These are phyloP conservation scores for Friedmanniomyces simplex DNA, from an alignment of 495 filamentous ascomycete genomes.

Conservation along the genomic window DNA sequence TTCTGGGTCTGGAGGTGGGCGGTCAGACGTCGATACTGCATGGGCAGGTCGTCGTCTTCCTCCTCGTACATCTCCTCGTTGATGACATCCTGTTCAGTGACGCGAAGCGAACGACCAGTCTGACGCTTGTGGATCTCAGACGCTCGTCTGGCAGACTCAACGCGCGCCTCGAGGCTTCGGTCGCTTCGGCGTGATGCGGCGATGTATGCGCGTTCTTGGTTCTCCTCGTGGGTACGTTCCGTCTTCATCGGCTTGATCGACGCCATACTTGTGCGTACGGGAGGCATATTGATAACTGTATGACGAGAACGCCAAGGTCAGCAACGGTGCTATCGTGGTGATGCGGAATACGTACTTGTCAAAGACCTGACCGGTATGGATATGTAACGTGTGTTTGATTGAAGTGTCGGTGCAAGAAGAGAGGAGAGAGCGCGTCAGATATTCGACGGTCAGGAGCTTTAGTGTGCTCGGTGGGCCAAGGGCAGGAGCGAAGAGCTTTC, in stretches of 20 bases:
- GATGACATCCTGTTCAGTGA: slow-evolving; percentile 79
- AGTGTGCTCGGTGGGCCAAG: no score
- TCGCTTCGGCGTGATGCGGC: slow-evolving; percentile 88
- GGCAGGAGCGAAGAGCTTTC: no score
- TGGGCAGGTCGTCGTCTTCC: slow-evolving; percentile 58
- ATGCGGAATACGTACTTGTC: neutral
- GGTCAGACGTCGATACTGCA: slow-evolving; percentile 43
- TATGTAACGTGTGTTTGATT: no score
- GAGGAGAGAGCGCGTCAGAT: no score
- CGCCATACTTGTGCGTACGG: slow-evolving; percentile 32
- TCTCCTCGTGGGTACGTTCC: slow-evolving; percentile 73
- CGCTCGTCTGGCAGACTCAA: slow-evolving; percentile 79
- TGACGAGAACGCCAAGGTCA: neutral
- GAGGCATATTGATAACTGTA: slow-evolving; percentile 33
- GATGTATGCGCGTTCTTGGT: slow-evolving; percentile 91
- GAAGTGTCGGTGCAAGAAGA: no score
- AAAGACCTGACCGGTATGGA: neutral
- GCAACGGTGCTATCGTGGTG: neutral
- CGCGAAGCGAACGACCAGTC: slow-evolving; percentile 72
- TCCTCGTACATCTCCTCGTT: slow-evolving; percentile 98
- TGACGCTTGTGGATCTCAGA: slow-evolving; percentile 84
- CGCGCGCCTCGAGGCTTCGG: slow-evolving; percentile 75
- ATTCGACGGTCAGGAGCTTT: no score
- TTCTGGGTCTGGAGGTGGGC: slow-evolving; percentile 46
- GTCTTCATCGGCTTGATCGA: slow-evolving; percentile 47